Evolutionary conservation across 106 monocot genomes (phyloP), one percentile per base, ranked within the genome.

Genomic region (Iris macrosiphon): DNA sequence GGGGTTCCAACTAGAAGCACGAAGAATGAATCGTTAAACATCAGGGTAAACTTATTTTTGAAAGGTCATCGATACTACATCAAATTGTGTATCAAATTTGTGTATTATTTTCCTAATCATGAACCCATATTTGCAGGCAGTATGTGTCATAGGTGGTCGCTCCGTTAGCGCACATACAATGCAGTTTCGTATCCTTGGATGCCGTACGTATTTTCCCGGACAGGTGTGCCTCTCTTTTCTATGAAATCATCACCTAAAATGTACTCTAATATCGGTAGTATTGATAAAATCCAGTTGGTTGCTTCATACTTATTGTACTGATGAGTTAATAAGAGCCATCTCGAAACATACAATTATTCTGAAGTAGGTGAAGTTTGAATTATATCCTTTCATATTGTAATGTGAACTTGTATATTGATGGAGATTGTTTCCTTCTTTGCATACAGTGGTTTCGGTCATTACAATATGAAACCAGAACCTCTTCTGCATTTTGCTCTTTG

Each of bases 401-500:
- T n/a, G n/a, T n/a, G n/a, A n/a, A n/a, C n/a, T n/a, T n/a, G n/a
- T n/a, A n/a, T n/a, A n/a, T n/a, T n/a, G 11, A 49, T 49, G 6
- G 19, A 40, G n/a, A 58, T 26, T 16, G 8, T 8, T 33, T 53
- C 14, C 19, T 15, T 24, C 26, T 39, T 15, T 15, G 33, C 13
- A 24, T 57, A 8, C 14, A 58, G 57, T 58, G 57, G 57, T 58
- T 58, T 41, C 57, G 40, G 4, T 58, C 57, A 25, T 27, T 58
- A 17, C 57, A 40, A 7, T 58, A 39, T 14, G 75, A 80, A 41
- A 72, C 63, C 76, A 7, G 96, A 98, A 46, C 86, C 96, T 49
- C 80, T 91, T 30, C 51, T 91, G 30, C 78, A 83, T 50, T 98
- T 91, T 35, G 80, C 90, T 25, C 80, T 98, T 40, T 98, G 87